A percentile compares a stretch with the other conserved stretches of the same genome.
Evolutionary conservation across 1,284 basidiomycete genomes (phyloP).

Genomic region (Singerocomus inundabilis): DNA sequence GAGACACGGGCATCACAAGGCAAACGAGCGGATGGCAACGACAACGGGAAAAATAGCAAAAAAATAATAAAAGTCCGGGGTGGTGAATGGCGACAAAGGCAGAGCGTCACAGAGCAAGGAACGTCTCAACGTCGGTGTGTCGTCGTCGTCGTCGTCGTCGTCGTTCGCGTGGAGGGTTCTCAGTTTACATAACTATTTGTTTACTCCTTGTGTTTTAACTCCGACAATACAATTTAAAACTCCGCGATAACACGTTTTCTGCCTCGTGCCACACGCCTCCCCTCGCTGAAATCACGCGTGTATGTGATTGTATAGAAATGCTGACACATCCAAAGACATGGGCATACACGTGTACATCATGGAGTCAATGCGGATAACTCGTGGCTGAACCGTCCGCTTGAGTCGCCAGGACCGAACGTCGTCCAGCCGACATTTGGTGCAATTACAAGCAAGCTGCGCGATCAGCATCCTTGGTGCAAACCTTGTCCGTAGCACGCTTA

Average conservation of each 20-base stretch:
- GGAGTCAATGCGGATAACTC: constrained; percentile 6
- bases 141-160: constrained; percentile 22
- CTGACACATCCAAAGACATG: constrained; percentile 2
- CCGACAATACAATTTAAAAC: constrained; percentile 16
- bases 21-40: constrained; percentile 32
- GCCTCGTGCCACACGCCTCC: constrained; percentile 23
- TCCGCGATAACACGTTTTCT: constrained; percentile 15
- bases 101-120: constrained; percentile 18
- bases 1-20: constrained; percentile 35
- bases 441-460: constrained; percentile 14
- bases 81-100: constrained; percentile 9
- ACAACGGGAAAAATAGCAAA: constrained; percentile 8
- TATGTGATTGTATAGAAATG: constrained; percentile 13
- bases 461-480: constrained; percentile 2
- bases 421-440: constrained; percentile 1
- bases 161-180: constrained; percentile 22
- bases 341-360: constrained; percentile 21
- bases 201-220: constrained; percentile 24
- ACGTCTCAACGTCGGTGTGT: constrained; percentile 17
- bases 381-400: background rate
- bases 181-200: constrained; percentile 24
- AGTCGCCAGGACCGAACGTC: constrained; percentile 14
- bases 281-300: constrained; percentile 26
- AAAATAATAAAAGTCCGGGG: constrained; percentile 22
- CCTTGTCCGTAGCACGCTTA: constrained; percentile 3